Evolutionary conservation across 306 rosid genomes (phyloP), one percentile per base, ranked within the genome.

Genomic region (Vigna angularis): DNA sequence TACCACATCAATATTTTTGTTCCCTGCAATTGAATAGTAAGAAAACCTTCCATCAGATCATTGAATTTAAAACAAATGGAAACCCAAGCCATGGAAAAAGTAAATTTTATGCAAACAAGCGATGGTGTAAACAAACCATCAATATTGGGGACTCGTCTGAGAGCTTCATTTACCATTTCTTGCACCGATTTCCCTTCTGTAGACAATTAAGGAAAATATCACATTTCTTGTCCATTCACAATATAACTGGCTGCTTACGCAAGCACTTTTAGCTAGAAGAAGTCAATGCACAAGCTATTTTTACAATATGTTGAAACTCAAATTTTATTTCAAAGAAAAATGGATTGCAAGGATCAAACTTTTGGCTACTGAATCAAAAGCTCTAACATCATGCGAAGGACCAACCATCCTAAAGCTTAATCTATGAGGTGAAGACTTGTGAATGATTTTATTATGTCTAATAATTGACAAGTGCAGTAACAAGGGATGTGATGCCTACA

Each of bases 121-220:
- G 71, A 32, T 40, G 56, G 48, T 51, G 76, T 94, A 84, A 81
- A 94, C 96, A 84, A 81, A 94, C 98, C 93, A 73, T 89, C 89
- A 6, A 11, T 70, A 70, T 94, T 94, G 22, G 98, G 98, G 73
- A 94, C 95, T 13, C 6, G 93, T 75, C 22, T 85, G 72, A 94
- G 97, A 76, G 98, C 97, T 88, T 90, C 98, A 52, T 84, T 58
- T 87, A 94, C 98, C 98, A 92, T 90, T 86, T 94, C 81, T 83
- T 94, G 97, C 82, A 94, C 98, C 16, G 95, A 87, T 78, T 94
- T 94, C 68, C 98, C 98, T 87, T 90, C 98, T 94, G 92, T 14
- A 80, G 38, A 74, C 49, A 42, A 81, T 65, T 74, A 53, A 64
- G 61, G 44, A 79, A 36, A 71, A 53, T 72, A 70, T 79, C 50